phyloP scores from a whole-genome alignment of 2,329 filamentous ascomycete genomes.

The Macrophomina tecta region DNA sequence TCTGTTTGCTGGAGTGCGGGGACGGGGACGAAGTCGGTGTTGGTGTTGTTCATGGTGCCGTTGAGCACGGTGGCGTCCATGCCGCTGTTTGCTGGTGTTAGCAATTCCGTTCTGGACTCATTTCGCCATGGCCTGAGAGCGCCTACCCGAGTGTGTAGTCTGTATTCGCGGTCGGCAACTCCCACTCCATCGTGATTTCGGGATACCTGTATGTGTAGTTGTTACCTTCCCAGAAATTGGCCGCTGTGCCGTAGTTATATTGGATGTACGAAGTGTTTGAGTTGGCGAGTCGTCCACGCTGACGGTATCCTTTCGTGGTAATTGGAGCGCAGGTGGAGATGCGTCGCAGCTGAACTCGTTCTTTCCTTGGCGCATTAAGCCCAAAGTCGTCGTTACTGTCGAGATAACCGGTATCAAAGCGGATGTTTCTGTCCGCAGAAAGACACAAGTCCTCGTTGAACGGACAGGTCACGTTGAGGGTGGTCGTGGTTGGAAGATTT shows the following conservation, averaged over 20 bases:
- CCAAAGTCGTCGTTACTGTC: slow-evolving; percentile 34
- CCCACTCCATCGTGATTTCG: not conserved
- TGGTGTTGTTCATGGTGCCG: slow-evolving; percentile 6
- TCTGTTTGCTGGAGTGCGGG: slow-evolving; percentile 37
- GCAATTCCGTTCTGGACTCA: not conserved
- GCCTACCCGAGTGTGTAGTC: slow-evolving; percentile 3
- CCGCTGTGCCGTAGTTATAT: not conserved
- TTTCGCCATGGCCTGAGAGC: too few relatives aligned
- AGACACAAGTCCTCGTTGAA: slow-evolving; percentile 30
- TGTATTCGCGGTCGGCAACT: not conserved
- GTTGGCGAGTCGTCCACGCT: not conserved
- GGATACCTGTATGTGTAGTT: slow-evolving; percentile 10
- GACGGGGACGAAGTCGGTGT: slow-evolving; percentile 33
- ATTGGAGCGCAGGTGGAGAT: slow-evolving; percentile 4
- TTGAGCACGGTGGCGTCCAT: slow-evolving; percentile 1
- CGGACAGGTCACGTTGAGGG: slow-evolving; percentile 30
- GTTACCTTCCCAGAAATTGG: not conserved
- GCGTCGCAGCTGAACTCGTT: slow-evolving; percentile 15
- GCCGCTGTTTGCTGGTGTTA: not conserved
- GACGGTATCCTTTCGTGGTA: not conserved
- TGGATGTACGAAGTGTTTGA: not conserved
- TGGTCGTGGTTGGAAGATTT: slow-evolving; percentile 17
- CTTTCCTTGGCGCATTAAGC: slow-evolving; percentile 31
- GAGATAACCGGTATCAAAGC: slow-evolving; percentile 33
- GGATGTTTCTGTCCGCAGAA: slow-evolving; percentile 27